Evolutionary conservation across 345 rosid species (phyloP), one percentile per base, ranked within the genome.

Genomic region (Salix exigua): DNA sequence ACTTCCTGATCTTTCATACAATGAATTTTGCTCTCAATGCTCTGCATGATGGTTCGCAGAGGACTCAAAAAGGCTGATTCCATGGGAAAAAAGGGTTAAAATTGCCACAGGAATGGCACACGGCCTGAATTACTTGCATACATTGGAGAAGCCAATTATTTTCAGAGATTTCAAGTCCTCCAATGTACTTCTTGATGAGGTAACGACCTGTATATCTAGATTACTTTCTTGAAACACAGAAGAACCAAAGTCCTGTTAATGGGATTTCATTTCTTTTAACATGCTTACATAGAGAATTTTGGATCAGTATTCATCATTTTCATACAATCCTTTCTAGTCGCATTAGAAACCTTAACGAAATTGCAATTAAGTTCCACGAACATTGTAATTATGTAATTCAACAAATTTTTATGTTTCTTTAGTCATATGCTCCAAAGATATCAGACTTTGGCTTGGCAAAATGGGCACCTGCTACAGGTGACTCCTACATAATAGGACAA

Each of bases 381-480:
- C 42, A 38, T 38, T 38, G 42, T 38, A 38, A 2, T 38, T 38
- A 7, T 38, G 12, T 10, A 38, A 38, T 9, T 38, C 42, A 38
- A 7, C 0, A 8, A 1, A 38, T 38, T 38, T 9, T 2, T 38
- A 38, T 38, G 12, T 61, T 44, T 38, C 16, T 30, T 1, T 66
- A 78, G 76, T 64, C 16, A 7, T 78, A 72, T 26, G 14, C 38
- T 53, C 76, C 81, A 18, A 78, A 78, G 30, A 11, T 78, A 19
- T 66, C 77, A 28, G 81, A 72, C 44, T 78, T 72, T 71, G 76
- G 77, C 6, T 53, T 78, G 72, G 77, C 81, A 9, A 72, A 19
- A 31, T 37, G 37, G 66, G 71, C 53, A 19, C 72, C 73, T 1
- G 5, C 19, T 8, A 73, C 13, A 14, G 71, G 64, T 13, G 5